Evolutionary conservation across 192 early-diverging fungal species (phyloP).

Genomic region (Mortierella alpina): DNA sequence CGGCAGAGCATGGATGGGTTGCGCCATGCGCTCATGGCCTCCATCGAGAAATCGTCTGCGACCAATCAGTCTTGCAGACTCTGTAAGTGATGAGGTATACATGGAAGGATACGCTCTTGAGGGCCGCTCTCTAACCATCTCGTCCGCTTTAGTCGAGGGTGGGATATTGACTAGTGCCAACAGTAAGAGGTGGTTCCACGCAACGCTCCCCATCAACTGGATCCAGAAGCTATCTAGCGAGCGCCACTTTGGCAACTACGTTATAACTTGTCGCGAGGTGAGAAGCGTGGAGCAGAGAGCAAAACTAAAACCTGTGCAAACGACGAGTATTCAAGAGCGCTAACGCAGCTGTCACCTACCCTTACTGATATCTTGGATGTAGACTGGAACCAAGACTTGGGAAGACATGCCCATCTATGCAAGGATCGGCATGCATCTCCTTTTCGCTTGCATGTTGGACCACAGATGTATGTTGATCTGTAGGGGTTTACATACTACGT

Average conservation of each 20-base stretch:
- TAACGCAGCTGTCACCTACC: neutral
- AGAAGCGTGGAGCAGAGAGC: neutral
- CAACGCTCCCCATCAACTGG: conserved; percentile 52
- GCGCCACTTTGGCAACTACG: conserved; percentile 57
- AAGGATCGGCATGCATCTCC: conserved; percentile 63
- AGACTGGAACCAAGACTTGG: conserved; percentile 56
- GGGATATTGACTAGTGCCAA: conserved; percentile 51
- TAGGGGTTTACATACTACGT: neutral
- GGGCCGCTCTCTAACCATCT: neutral
- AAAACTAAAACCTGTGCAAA: neutral
- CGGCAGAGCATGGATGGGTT: conserved; percentile 28
- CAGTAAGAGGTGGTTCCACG: conserved; percentile 45
- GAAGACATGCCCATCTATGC: conserved; percentile 67
- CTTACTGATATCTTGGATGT: neutral
- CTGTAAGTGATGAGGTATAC: conserved; percentile 12
- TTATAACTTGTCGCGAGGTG: conserved; percentile 51
- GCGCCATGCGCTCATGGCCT: conserved; percentile 26
- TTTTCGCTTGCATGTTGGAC: conserved; percentile 57
- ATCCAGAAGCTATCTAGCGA: conserved; percentile 55
- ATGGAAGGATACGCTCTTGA: neutral
- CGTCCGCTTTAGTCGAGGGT: conserved; percentile 30
- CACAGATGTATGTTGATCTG: conserved; percentile 26
- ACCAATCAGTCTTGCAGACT: conserved; percentile 9
- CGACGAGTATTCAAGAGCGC: neutral
- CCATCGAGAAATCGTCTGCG: conserved; percentile 33